Evolutionary conservation across 73 alveolate genomes (phyloP), one percentile per base, ranked within the genome.

Genomic region (Blepharisma japonicum): DNA sequence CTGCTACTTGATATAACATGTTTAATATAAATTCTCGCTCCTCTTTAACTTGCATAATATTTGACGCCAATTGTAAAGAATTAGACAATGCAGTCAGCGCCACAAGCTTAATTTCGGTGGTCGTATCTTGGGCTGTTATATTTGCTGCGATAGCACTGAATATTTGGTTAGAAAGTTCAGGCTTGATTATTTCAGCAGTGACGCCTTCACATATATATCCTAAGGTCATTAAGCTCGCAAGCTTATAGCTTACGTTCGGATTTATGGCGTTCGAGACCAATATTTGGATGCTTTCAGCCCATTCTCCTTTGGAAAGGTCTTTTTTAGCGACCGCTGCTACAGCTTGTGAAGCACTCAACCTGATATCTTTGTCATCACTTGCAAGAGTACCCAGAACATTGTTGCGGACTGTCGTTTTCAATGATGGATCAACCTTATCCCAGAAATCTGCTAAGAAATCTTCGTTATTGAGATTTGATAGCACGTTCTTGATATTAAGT

Each of bases 141-240:
- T 79, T 81, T 11, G 77, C 48, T 2, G 71, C 56, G 2, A 87
- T 49, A 5, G 94, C 90, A 14, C 48, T 25, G 45, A 87, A 45
- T 1, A 87, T 55, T 7, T 9, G 7, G 68, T 83, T 66, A 8
- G 76, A 68, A 8, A 55, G 68, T 45, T 78, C 83, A 6, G 68
- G 55, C 66, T 47, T 55, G 8, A 87, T 7, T 25, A 68, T 72
- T 5, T 45, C 49, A 14, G 79, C 70, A 27, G 39, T 76, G n/a
- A 87, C 77, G 54, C 83, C 94, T 56, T 87, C 94, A 56, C 94
- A 87, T 11, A 83, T 87, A 68, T 70, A 83, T 6, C 91, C 91
- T 2, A 87, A 82, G 9, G 94, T 87, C 79, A 76, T 70, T 20
- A 87, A 76, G 42, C 90, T 14, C 0, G 91, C 86, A n/a, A 20